Evolutionary conservation across 2,329 filamentous ascomycete species (phyloP).

Genomic region (Hypoxylon sp.): DNA sequence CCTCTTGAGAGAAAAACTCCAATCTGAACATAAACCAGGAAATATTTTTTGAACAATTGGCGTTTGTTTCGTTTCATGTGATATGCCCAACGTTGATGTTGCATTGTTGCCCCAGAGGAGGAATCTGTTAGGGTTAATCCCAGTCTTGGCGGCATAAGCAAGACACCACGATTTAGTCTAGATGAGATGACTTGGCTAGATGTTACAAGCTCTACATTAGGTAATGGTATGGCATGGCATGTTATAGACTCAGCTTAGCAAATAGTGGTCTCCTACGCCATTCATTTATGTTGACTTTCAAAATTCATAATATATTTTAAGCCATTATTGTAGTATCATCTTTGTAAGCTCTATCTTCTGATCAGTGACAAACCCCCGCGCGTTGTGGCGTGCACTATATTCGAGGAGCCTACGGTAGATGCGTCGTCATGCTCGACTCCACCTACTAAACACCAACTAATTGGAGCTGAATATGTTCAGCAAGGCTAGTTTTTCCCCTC

Average conservation of each 20-base stretch:
- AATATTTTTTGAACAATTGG: slow-evolving; percentile 2
- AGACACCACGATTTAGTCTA: not conserved
- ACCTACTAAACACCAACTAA: slow-evolving; percentile 1
- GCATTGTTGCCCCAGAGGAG: not conserved
- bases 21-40: slow-evolving; percentile 42
- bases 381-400: not conserved
- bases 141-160: slow-evolving; percentile 2
- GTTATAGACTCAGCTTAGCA: not conserved
- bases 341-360: not conserved
- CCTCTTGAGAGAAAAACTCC: slow-evolving; percentile 50
- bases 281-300: not conserved
- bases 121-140: not conserved
- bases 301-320: not conserved
- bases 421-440: not conserved
- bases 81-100: not conserved
- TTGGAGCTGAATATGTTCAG: not conserved
- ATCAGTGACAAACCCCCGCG: not conserved
- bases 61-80: not conserved
- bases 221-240: too few species aligned
- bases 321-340: too few species aligned
- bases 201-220: too few species aligned
- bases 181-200: too few species aligned
- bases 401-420: not conserved
- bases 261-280: not conserved
- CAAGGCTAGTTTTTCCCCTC: not conserved